phyloP scores from a whole-genome alignment of 106 monocot species.

The Platanthera zijinensis region DNA sequence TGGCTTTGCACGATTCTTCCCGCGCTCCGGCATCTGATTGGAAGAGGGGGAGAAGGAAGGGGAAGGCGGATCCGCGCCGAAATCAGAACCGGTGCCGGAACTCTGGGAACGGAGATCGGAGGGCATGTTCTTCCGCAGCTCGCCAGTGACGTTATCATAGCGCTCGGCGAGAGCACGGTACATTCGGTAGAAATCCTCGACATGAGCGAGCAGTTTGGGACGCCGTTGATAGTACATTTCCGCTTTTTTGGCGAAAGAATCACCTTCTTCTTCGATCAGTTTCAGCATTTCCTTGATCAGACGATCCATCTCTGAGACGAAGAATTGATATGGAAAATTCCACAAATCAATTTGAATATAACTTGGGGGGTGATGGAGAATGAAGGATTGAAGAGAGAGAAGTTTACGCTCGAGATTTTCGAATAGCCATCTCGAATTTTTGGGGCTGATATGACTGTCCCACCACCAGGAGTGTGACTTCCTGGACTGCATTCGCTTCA shows the following conservation, averaged over 20 bases:
- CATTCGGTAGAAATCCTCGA: slow-evolving; percentile 80
- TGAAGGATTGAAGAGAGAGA: background rate
- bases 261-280: slow-evolving; percentile 68
- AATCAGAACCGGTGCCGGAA: slow-evolving; percentile 34
- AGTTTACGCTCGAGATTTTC: slow-evolving; percentile 59
- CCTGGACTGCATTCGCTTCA: slow-evolving; percentile 37
- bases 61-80: slow-evolving; percentile 39
- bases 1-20: slow-evolving; percentile 14
- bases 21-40: slow-evolving; percentile 16
- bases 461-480: slow-evolving; percentile 83
- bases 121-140: slow-evolving; percentile 42
- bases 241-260: slow-evolving; percentile 70
- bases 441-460: slow-evolving; percentile 68
- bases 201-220: slow-evolving; percentile 48
- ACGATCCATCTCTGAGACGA: slow-evolving; percentile 39
- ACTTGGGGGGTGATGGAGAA: background rate
- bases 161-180: slow-evolving; percentile 68
- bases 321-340: background rate
- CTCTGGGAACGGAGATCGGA: slow-evolving; percentile 35
- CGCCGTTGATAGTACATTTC: slow-evolving; percentile 63
- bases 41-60: slow-evolving; percentile 18
- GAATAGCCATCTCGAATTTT: slow-evolving; percentile 67
- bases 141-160: slow-evolving; percentile 60
- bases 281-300: slow-evolving; percentile 66
- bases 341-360: background rate